Conservation (phyloP, 805 yeast genomes). For the Schizosaccharomyces japonicus region DNA sequence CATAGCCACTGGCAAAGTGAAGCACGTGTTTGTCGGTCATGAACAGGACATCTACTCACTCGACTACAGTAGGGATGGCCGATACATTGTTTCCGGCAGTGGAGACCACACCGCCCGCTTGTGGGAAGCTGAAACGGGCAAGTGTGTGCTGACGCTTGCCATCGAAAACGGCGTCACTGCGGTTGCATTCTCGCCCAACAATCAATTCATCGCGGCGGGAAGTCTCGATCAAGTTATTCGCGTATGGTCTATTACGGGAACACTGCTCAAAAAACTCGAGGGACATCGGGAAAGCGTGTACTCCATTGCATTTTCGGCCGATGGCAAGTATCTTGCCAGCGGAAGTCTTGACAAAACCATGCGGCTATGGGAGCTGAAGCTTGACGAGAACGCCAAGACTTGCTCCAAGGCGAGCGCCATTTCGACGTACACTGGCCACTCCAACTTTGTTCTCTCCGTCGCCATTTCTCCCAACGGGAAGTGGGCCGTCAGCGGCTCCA, state of each 20-base stretch:
- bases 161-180: slow-evolving; percentile 97
- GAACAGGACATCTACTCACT: slow-evolving; percentile 93
- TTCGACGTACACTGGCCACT: slow-evolving; percentile 83
- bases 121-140: slow-evolving; percentile 83
- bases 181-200: slow-evolving; percentile 90
- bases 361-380: slow-evolving; percentile 74
- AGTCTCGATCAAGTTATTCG: slow-evolving; percentile 84
- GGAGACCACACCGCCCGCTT: slow-evolving; percentile 92
- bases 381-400: slow-evolving; percentile 16
- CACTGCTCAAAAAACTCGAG: slow-evolving; percentile 72
- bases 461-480: slow-evolving; percentile 84
- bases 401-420: slow-evolving; percentile 12
- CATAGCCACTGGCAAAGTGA: slow-evolving; percentile 60
- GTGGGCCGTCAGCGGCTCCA: slow-evolving; percentile 79
- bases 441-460: slow-evolving; percentile 82
- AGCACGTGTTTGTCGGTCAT: slow-evolving; percentile 64
- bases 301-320: slow-evolving; percentile 76
- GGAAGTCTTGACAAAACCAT: slow-evolving; percentile 92
- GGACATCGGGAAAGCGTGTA: slow-evolving; percentile 94
- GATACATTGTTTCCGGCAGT: slow-evolving; percentile 78
- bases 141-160: slow-evolving; percentile 64
- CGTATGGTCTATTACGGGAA: slow-evolving; percentile 85
- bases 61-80: slow-evolving; percentile 85
- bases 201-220: slow-evolving; percentile 84
- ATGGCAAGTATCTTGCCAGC: slow-evolving; percentile 75